phyloP scores from a whole-genome alignment of 1,139 yeast species.

The Candida tropicalis region DNA sequence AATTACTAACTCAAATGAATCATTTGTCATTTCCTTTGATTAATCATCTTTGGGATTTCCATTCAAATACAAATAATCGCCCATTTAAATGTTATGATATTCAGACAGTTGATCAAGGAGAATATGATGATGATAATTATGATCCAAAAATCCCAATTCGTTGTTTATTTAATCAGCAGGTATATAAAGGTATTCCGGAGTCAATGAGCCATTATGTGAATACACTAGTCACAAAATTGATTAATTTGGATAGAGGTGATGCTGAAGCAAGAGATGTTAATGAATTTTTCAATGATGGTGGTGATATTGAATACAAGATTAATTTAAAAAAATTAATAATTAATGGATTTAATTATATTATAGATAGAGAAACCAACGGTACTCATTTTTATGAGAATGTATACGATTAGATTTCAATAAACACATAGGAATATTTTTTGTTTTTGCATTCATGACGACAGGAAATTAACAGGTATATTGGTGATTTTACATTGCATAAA shows the following conservation, averaged over 20 bases:
- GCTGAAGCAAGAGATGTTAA: slow-evolving; percentile 32
- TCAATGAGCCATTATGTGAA: slow-evolving; percentile 40
- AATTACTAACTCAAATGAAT: slow-evolving; percentile 25
- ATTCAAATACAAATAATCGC: slow-evolving; percentile 20
- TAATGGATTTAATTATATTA: slow-evolving; percentile 38
- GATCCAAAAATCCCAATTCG: slow-evolving; percentile 12
- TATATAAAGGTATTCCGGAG: slow-evolving; percentile 20
- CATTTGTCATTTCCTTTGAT: slow-evolving; percentile 27
- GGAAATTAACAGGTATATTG: too few relatives aligned
- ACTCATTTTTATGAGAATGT: slow-evolving; percentile 38
- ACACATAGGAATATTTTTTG: too few relatives aligned
- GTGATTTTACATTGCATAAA: too few relatives aligned
- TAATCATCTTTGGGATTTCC: slow-evolving; percentile 41
- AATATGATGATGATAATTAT: slow-evolving; percentile 37
- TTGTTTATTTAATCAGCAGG: slow-evolving; percentile 22
- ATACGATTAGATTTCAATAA: slow-evolving; percentile 21
- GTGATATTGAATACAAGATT: slow-evolving; percentile 29
- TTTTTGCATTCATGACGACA: too few relatives aligned
- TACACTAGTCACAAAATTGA: slow-evolving; percentile 31
- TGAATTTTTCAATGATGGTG: slow-evolving; percentile 32
- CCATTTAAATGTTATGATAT: slow-evolving; percentile 40
- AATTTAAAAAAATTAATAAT: slow-evolving; percentile 27
- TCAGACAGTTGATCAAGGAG: slow-evolving; percentile 40
- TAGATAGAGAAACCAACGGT: slow-evolving; percentile 46
- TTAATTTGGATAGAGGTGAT: slow-evolving; percentile 43